These are phyloP conservation scores for Eucalyptus pauciflora DNA, from an alignment of 345 rosid genomes.

Conservation along the genomic window DNA sequence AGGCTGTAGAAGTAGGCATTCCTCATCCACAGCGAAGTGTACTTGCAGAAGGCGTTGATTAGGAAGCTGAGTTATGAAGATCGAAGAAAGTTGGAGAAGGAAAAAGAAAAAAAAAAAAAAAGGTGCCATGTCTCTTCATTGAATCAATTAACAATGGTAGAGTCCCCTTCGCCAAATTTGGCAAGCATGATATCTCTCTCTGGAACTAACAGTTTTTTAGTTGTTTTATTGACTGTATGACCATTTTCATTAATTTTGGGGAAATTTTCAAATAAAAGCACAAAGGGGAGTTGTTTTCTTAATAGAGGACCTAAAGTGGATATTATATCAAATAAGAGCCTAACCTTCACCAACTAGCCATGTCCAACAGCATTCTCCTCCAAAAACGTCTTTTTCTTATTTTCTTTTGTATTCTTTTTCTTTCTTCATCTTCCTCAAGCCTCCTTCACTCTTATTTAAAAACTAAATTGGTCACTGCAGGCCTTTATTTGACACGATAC, in stretches of 20 bases:
- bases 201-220: neutral
- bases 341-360: no score
- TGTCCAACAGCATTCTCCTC: no score
- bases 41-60: neutral
- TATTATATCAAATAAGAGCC: fast-evolving
- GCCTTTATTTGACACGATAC: fast-evolving
- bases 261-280: no score
- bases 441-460: fast-evolving
- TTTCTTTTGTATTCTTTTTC: no score
- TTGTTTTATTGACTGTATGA: neutral
- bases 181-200: neutral
- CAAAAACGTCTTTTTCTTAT: fast-evolving
- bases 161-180: neutral
- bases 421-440: no score
- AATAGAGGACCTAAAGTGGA: fast-evolving
- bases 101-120: no score
- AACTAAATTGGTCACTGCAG: no score
- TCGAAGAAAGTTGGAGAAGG: neutral
- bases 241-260: neutral
- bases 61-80: neutral
- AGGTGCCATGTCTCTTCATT: no score
- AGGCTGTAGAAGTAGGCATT: neutral
- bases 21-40: neutral
- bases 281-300: fast-evolving
- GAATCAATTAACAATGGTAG: neutral